A percentile compares a stretch with the other conserved stretches of the same genome.
These are phyloP conservation scores for Marasmius oreades DNA, from an alignment of 1,284 basidiomycete genomes.

Conservation along the genomic window DNA sequence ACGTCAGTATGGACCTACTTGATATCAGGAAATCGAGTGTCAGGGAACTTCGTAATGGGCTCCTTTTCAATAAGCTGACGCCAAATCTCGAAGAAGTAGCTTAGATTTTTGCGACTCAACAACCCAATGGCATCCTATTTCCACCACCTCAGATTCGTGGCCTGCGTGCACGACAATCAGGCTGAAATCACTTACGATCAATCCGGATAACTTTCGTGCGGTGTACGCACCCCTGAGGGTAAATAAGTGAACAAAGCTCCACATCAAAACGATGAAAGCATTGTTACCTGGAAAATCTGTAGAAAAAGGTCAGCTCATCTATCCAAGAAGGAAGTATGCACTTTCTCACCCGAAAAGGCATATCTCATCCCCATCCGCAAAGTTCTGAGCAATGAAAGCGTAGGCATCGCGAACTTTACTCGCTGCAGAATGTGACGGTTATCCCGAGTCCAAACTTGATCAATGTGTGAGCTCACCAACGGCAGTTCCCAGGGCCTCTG, in stretches of 20 bases:
- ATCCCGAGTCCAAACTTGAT: neutral
- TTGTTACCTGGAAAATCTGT: neutral
- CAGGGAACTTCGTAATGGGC: neutral
- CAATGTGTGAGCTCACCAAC: neutral
- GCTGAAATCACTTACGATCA: neutral
- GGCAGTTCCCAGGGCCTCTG: neutral
- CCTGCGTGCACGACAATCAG: neutral
- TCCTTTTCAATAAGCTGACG: neutral
- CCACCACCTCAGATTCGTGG: neutral
- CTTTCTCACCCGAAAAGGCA: slow-evolving; percentile 22
- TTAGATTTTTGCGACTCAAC: neutral
- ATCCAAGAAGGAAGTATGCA: neutral
- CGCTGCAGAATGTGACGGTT: slow-evolving; percentile 10
- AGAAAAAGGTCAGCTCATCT: neutral
- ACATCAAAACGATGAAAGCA: neutral
- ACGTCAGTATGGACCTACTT: neutral
- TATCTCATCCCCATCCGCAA: slow-evolving; percentile 20
- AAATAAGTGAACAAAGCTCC: neutral
- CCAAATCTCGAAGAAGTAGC: neutral
- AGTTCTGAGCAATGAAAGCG: slow-evolving; percentile 24
- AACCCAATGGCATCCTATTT: neutral
- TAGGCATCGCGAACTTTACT: slow-evolving; percentile 25
- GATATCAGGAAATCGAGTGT: neutral
- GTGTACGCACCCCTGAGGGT: neutral
- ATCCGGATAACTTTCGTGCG: neutral